A percentile compares a stretch with the other conserved stretches of the same genome.
Evolutionary conservation across 2,329 filamentous ascomycete genomes (phyloP).

Genomic region (Chaetomium olivaceum): DNA sequence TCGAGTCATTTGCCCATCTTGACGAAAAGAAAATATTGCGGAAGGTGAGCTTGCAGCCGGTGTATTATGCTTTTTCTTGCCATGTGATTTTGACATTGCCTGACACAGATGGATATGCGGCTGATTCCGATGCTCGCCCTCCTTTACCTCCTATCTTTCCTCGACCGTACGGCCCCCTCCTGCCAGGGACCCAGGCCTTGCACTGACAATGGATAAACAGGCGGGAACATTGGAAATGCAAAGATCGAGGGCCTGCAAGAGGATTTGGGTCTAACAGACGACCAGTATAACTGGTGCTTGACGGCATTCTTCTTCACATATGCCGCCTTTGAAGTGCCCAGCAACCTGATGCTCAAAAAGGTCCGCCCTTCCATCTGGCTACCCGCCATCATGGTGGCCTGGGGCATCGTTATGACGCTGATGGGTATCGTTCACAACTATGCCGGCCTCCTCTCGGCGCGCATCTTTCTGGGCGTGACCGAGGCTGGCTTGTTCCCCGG

Average conservation of each 20-base stretch:
- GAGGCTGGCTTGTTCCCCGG: slow-evolving; percentile 69
- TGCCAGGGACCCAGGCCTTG: neutral
- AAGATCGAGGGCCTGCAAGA: slow-evolving; percentile 62
- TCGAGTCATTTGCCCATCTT: slow-evolving; percentile 42
- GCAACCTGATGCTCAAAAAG: slow-evolving; percentile 74
- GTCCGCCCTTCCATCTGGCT: slow-evolving; percentile 74
- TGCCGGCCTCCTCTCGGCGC: slow-evolving; percentile 49
- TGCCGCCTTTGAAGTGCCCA: slow-evolving; percentile 72
- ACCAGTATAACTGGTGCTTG: slow-evolving; percentile 71
- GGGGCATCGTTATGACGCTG: slow-evolving; percentile 51
- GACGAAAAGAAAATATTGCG: slow-evolving; percentile 60
- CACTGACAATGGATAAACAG: slow-evolving; percentile 30
- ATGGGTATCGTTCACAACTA: slow-evolving; percentile 56
- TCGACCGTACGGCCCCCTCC: slow-evolving; percentile 51
- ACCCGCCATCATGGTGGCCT: slow-evolving; percentile 71
- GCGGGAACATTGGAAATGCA: slow-evolving; percentile 66
- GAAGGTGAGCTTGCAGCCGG: slow-evolving; percentile 43
- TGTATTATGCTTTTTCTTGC: neutral
- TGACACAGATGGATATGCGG: slow-evolving; percentile 50
- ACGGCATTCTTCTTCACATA: slow-evolving; percentile 81
- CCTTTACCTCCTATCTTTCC: slow-evolving; percentile 68
- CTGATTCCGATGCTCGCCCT: slow-evolving; percentile 64
- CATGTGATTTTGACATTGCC: neutral
- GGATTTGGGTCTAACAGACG: slow-evolving; percentile 57
- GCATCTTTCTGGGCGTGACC: slow-evolving; percentile 63